Evolutionary conservation across 495 filamentous ascomycete species (phyloP).

Genomic region (Thozetella sp.): DNA sequence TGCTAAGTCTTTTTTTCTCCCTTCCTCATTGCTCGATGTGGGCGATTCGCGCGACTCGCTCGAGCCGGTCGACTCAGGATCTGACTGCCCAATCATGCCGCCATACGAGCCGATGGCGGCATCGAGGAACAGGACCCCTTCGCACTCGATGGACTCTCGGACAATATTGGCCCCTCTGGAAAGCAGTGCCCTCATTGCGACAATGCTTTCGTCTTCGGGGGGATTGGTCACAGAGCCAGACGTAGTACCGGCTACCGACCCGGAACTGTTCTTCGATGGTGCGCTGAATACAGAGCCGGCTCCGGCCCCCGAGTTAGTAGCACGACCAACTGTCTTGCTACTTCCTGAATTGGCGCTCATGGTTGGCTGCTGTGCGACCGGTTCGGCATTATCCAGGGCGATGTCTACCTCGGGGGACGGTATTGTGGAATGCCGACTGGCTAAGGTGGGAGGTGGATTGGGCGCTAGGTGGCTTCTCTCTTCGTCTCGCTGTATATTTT

Average conservation of each 20-base stretch:
- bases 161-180: constrained; percentile 49
- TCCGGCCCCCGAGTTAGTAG: background rate
- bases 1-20: background rate
- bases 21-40: constrained; percentile 10
- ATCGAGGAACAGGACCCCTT: constrained; percentile 55
- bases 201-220: background rate
- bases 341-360: background rate
- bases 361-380: background rate
- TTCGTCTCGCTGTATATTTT: background rate
- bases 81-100: constrained; percentile 11
- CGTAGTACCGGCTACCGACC: background rate
- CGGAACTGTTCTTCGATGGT: background rate
- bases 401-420: background rate
- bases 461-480: background rate
- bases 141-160: constrained; percentile 50
- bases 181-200: constrained; percentile 26
- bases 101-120: constrained; percentile 33
- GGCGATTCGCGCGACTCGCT: background rate
- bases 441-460: too few relatives aligned
- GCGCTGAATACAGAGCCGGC: background rate
- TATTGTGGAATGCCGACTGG: too few relatives aligned
- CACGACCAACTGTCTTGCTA: background rate
- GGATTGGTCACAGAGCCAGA: background rate
- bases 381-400: background rate
- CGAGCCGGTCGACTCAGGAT: constrained; percentile 2